A percentile compares a stretch with the other conserved stretches of the same genome.
Evolutionary conservation across 139 green algal species (phyloP).

Genomic region (Chlamydomonas sphaeroides): DNA sequence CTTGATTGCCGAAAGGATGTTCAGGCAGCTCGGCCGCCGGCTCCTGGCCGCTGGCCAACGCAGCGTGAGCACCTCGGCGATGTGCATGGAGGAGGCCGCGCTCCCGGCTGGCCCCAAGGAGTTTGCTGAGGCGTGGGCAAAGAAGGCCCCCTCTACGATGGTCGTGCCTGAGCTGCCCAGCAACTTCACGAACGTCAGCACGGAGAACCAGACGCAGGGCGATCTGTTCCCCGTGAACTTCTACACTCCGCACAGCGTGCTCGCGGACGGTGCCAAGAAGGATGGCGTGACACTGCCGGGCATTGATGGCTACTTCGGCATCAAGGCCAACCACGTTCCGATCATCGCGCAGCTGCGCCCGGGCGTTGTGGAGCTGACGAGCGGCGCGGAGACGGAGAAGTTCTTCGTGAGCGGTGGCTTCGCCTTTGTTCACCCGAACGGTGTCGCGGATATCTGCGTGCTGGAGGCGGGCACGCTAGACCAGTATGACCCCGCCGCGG

Average conservation of each 20-base stretch:
- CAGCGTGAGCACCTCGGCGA: constrained; percentile 19
- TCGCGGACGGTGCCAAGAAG: constrained; percentile 53
- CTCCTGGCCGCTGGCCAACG: constrained; percentile 36
- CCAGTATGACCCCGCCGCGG: constrained; percentile 59
- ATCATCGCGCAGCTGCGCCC: constrained; percentile 70
- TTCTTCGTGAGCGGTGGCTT: constrained; percentile 71
- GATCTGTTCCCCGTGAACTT: constrained; percentile 72
- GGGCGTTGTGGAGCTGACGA: constrained; percentile 64
- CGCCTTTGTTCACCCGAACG: constrained; percentile 70
- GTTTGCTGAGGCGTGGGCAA: constrained; percentile 60
- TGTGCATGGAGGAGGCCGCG: constrained; percentile 49
- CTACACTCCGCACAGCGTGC: constrained; percentile 62
- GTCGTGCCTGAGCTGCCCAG: constrained; percentile 55
- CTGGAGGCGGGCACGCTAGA: constrained; percentile 64
- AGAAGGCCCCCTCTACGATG: constrained; percentile 58
- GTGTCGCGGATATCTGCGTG: constrained; percentile 65
- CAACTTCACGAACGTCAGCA: constrained; percentile 52
- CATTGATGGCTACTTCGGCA: constrained; percentile 67
- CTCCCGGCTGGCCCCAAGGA: constrained; percentile 57
- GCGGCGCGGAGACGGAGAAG: constrained; percentile 63
- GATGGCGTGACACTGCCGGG: constrained; percentile 68
- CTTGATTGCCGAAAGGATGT: constrained; percentile 14
- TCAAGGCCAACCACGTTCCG: constrained; percentile 74
- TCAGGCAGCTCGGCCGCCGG: constrained; percentile 32
- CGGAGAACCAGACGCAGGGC: constrained; percentile 48